Conservation (phyloP, 2,329 filamentous ascomycete species). For the Verticillium klebahnii region DNA sequence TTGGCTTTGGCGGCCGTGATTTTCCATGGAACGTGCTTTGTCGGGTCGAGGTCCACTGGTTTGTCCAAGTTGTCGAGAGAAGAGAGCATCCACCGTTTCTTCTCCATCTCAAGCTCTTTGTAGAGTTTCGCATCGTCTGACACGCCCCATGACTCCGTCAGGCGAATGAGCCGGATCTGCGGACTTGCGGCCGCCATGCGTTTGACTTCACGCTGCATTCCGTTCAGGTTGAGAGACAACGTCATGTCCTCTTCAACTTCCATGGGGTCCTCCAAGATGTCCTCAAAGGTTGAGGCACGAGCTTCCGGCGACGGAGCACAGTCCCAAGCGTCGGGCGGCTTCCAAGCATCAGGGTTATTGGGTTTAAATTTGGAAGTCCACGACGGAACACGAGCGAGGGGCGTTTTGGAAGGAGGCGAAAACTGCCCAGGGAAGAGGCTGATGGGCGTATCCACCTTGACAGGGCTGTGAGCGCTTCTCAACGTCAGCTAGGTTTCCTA, state of each 20-base stretch:
- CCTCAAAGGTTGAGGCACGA: constrained; percentile 13
- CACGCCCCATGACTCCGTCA: constrained; percentile 46
- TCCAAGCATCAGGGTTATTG: constrained; percentile 38
- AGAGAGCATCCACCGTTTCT: constrained; percentile 59
- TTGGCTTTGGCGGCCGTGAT: constrained; percentile 15
- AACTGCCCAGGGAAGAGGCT: constrained; percentile 9
- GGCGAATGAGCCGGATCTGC: constrained; percentile 46
- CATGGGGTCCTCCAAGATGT: constrained; percentile 13
- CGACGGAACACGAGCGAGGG: constrained; percentile 6
- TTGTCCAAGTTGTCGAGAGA: constrained; percentile 45
- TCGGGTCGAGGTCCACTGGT: constrained; percentile 13
- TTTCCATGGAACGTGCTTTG: constrained; percentile 6
- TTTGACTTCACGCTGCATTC: constrained; percentile 47
- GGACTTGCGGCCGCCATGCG: constrained; percentile 50
- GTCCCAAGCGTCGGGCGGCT: constrained; percentile 38
- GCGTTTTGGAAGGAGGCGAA: constrained; percentile 1
- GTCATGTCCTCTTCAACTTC: constrained; percentile 17
- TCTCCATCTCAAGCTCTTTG: constrained; percentile 47
- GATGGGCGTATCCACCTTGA: constrained; percentile 9
- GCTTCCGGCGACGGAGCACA: constrained; percentile 22
- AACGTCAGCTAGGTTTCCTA: not conserved
- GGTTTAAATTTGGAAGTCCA: constrained; percentile 21
- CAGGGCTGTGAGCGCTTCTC: not conserved
- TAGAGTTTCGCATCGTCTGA: constrained; percentile 42
- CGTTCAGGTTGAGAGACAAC: constrained; percentile 18